phyloP scores from a whole-genome alignment of 345 rosid species.

The Brassica rapa region DNA sequence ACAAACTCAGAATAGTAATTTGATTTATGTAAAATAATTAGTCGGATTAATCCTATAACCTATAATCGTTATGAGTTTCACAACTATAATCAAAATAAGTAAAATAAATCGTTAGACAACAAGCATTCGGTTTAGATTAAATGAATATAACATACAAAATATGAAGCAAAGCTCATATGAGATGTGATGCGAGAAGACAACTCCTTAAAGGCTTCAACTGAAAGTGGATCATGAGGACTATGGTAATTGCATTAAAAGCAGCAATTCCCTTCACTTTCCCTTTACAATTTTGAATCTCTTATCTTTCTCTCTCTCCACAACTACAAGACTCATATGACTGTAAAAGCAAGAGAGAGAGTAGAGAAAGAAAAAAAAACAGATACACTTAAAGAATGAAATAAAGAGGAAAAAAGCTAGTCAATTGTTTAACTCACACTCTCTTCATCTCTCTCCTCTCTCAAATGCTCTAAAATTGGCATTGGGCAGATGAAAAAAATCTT shows the following conservation, averaged over 20 bases:
- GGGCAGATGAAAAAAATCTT: constrained; percentile 27
- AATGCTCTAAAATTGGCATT: constrained; percentile 31
- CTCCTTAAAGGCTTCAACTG: constrained; percentile 24
- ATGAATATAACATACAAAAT: constrained; percentile 24
- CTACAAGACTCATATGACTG: constrained; percentile 46
- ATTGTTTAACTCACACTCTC: constrained; percentile 46
- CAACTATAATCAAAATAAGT: background rate
- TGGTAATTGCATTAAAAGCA: constrained; percentile 57
- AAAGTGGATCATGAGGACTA: constrained; percentile 42
- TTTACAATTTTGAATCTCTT: constrained; percentile 52
- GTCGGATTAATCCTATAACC: background rate
- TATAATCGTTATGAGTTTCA: background rate
- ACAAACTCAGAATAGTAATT: background rate
- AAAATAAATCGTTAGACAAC: background rate
- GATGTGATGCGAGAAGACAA: constrained; percentile 29
- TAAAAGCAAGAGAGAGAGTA: constrained; percentile 61
- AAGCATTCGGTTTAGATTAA: background rate
- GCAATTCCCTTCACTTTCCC: constrained; percentile 45
- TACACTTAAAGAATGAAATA: constrained; percentile 51
- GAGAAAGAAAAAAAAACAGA: constrained; percentile 25
- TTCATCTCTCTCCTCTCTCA: constrained; percentile 32
- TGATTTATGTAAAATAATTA: background rate
- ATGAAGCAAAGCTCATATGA: constrained; percentile 13
- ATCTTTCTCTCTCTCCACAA: constrained; percentile 32
- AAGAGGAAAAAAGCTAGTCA: constrained; percentile 40